A percentile compares a stretch with the other conserved stretches of the same genome.
Conservation (phyloP, 495 filamentous ascomycete genomes). For the Jackrogersella minutella region DNA sequence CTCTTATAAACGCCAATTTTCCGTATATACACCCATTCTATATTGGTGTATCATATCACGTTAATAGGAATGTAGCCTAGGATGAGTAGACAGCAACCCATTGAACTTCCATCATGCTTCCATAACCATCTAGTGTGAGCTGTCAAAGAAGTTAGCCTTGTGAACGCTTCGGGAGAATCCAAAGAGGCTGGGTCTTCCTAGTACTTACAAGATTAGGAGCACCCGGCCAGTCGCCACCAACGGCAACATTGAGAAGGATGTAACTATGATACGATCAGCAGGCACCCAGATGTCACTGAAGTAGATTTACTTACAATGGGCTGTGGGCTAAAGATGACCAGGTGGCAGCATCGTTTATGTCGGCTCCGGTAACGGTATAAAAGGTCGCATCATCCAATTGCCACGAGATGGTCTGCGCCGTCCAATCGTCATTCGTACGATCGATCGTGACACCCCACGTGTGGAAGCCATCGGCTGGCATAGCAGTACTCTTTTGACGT, state of each 20-base stretch:
- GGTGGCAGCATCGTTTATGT: constrained; percentile 52
- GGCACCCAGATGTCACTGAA: not conserved
- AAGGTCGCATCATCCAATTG: constrained; percentile 53
- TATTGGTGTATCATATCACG: constrained; percentile 27
- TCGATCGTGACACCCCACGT: constrained; percentile 57
- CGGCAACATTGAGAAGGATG: constrained; percentile 59
- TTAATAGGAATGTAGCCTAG: constrained; percentile 21
- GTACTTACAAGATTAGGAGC: constrained; percentile 46
- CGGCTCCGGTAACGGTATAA: constrained; percentile 48
- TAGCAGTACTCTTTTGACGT: constrained; percentile 32
- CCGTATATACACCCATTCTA: constrained; percentile 34
- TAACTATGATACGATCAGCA: constrained; percentile 35
- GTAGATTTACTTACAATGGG: constrained; percentile 42
- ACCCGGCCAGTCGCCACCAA: constrained; percentile 57
- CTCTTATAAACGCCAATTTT: constrained; percentile 36
- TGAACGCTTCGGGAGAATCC: not conserved
- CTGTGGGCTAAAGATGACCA: constrained; percentile 58
- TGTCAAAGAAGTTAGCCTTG: constrained; percentile 2
- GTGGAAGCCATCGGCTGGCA: constrained; percentile 55
- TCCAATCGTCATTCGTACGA: constrained; percentile 51
- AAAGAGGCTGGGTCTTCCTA: not conserved
- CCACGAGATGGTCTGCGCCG: constrained; percentile 56
- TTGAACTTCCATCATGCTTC: constrained; percentile 60
- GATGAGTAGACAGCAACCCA: constrained; percentile 55
- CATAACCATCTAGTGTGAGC: constrained; percentile 52